Percentiles rank a stretch among this genome's conserved stretches.
Conservation (phyloP, 768 basidiomycete species). For the Russula sp. region DNA sequence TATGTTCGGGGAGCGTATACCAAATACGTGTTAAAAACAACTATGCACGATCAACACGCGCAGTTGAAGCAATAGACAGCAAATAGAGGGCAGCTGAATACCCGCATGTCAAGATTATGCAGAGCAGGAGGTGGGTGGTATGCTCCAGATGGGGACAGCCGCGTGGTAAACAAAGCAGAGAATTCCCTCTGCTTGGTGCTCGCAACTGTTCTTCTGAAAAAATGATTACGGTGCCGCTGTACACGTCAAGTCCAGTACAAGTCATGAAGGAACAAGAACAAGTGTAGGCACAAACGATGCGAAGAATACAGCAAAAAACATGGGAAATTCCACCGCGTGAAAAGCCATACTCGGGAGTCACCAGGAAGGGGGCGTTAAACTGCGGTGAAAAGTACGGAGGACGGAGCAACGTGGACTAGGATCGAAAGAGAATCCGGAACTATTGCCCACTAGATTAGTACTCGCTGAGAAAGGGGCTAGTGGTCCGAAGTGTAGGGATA, state of each 20-base stretch:
- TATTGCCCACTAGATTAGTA: background rate
- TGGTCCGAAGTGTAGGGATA: background rate
- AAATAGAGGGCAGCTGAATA: too few relatives aligned
- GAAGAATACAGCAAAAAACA: background rate
- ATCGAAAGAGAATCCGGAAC: background rate
- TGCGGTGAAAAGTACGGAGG: background rate
- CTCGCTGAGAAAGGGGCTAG: background rate
- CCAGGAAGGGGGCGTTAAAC: background rate
- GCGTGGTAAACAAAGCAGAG: too few relatives aligned
- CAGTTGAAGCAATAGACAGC: too few relatives aligned
- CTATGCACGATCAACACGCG: too few relatives aligned
- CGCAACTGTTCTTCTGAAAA: too few relatives aligned
- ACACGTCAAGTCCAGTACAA: background rate
- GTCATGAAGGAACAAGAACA: background rate
- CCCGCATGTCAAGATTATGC: too few relatives aligned
- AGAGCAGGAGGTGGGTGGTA: too few relatives aligned
- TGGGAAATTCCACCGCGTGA: background rate
- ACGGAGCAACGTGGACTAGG: background rate
- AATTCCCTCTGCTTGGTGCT: too few relatives aligned
- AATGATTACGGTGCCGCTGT: background rate
- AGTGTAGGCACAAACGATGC: background rate
- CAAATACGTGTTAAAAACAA: too few relatives aligned
- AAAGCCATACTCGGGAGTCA: background rate
- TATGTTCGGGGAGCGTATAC: too few relatives aligned
- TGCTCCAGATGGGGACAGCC: too few relatives aligned